phyloP scores from a whole-genome alignment of 73 alveolate species.

The Blepharisma stoltei region DNA sequence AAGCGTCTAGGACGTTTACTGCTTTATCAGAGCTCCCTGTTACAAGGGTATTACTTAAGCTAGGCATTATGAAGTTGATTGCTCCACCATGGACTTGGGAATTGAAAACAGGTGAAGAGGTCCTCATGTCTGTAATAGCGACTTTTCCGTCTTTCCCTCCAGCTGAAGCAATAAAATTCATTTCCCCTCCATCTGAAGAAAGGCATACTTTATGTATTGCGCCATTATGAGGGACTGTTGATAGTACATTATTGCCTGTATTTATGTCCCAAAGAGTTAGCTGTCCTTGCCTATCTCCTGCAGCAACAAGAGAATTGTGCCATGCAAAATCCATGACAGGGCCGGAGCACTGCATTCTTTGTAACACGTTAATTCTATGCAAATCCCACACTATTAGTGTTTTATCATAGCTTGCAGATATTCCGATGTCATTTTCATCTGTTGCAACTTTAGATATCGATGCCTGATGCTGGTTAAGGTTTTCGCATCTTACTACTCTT shows the following conservation, averaged over 20 bases:
- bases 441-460: conserved; percentile 71
- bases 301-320: conserved; percentile 81
- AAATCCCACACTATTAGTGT: conserved; percentile 81
- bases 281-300: conserved; percentile 92
- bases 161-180: conserved; percentile 78
- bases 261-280: conserved; percentile 91
- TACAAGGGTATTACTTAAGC: conserved; percentile 60
- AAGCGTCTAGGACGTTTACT: conserved; percentile 76
- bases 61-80: conserved; percentile 71
- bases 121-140: conserved; percentile 90
- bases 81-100: conserved; percentile 93
- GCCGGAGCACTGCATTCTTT: conserved; percentile 78
- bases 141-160: conserved; percentile 94
- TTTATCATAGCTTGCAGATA: conserved; percentile 81
- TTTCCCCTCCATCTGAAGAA: conserved; percentile 87
- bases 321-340: conserved; percentile 93
- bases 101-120: conserved; percentile 64
- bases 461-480: conserved; percentile 50
- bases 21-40: conserved; percentile 97
- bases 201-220: conserved; percentile 83
- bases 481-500: conserved; percentile 28
- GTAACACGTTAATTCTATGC: conserved; percentile 51
- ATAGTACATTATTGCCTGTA: conserved; percentile 55
- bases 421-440: conserved; percentile 64
- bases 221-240: conserved; percentile 81